Base-by-base conservation (phyloP, 1,139 yeast species). In the Candida sp. region DNA sequence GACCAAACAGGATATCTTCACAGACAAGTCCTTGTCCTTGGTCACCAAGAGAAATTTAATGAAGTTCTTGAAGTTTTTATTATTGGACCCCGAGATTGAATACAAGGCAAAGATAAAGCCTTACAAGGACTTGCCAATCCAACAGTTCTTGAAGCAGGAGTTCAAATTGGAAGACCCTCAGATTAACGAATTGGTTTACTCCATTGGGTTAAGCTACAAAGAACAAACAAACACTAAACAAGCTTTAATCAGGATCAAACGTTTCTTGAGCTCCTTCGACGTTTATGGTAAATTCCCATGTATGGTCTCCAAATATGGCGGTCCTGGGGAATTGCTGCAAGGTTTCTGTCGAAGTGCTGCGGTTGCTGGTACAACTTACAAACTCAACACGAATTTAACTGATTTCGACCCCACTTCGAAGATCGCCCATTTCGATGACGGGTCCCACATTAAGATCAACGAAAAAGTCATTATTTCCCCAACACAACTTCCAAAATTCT, bases 341-440 rank as follows among this genome's bases (percentile, higher is more conserved):
- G 99, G 98, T 2, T 94, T 94, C 68, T 93, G 98, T 70, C 82
- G 99, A 59, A 88, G 96, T 53, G 98, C 99, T 4, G 99, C 99
- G 11, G 99, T 94, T 55, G 98, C 96, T 31, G 99, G 98, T 53
- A 90, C 98, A 52, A 90, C 96, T 38, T 94, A 93, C 71, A 92
- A 92, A 70, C 78, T 94, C 51, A 84, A 87, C 65, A 86, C 96
- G 22, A 69, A 78, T 45, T 70, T 92, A 52, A 72, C 74, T 7
- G 83, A 84, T 44, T 88, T 77, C 67, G 94, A 92, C 67, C 84
- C 88, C 27, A 70, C 69, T 38, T 73, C 82, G 44, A 86, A 88
- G 63, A 73, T 84, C 34, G 97, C 96, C 6, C 77, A 78, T 44
- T 84, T 94, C 57, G 80, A 83, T 58, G 98, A 93, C 66, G 96